These are phyloP conservation scores for Pichia sp. DNA, from an alignment of 1,139 yeast species.

Conservation along the genomic window DNA sequence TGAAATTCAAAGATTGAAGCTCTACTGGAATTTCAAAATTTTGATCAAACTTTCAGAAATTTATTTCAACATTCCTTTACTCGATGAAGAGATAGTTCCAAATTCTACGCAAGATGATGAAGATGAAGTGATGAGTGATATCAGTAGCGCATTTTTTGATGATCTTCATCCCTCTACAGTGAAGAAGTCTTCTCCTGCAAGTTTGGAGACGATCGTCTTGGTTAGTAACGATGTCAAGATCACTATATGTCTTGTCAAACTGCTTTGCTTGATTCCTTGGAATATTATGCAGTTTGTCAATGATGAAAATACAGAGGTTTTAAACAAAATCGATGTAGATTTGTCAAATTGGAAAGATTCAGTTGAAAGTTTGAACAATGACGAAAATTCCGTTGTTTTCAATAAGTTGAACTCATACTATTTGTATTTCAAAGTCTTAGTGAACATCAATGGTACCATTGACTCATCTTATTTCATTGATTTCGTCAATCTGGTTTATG, in stretches of 20 bases:
- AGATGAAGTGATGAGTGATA: not conserved
- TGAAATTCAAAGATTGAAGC: slow-evolving; percentile 48
- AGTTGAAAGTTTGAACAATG: slow-evolving; percentile 18
- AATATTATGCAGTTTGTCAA: slow-evolving; percentile 25
- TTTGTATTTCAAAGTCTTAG: slow-evolving; percentile 27
- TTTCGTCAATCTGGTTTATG: slow-evolving; percentile 23
- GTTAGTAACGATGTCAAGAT: slow-evolving; percentile 29
- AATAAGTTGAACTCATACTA: slow-evolving; percentile 30
- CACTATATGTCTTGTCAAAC: slow-evolving; percentile 26
- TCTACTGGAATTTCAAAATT: slow-evolving; percentile 58
- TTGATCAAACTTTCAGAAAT: slow-evolving; percentile 47
- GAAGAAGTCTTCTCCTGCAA: slow-evolving; percentile 16
- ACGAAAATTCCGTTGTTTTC: slow-evolving; percentile 24
- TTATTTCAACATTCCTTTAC: slow-evolving; percentile 38
- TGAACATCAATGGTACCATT: slow-evolving; percentile 21
- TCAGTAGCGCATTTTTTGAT: slow-evolving; percentile 27
- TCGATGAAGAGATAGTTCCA: not conserved
- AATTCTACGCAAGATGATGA: slow-evolving; percentile 1
- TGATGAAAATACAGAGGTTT: slow-evolving; percentile 15
- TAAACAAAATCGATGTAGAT: slow-evolving; percentile 21
- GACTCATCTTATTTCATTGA: slow-evolving; percentile 19
- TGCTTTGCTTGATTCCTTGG: slow-evolving; percentile 30
- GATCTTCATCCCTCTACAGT: slow-evolving; percentile 2
- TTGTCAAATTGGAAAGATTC: slow-evolving; percentile 26
- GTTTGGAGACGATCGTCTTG: slow-evolving; percentile 29